These are phyloP conservation scores for Colletotrichum trifolii DNA, from an alignment of 2,329 filamentous ascomycete genomes.

Conservation along the genomic window DNA sequence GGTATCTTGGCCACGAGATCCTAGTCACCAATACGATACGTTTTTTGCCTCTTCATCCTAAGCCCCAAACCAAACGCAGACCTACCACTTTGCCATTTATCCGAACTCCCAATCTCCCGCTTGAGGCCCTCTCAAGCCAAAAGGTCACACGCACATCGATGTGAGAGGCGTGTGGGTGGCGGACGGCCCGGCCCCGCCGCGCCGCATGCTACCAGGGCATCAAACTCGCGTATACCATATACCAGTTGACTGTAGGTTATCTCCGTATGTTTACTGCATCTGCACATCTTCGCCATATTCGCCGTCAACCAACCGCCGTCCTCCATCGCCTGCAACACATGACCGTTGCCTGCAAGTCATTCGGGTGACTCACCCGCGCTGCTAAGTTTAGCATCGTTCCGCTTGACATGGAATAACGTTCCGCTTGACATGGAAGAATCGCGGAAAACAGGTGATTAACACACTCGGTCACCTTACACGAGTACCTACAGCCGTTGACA, in stretches of 20 bases:
- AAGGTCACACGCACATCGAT: no score
- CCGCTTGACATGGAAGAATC: no score
- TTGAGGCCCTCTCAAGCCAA: background rate
- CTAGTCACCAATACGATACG: background rate
- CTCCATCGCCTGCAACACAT: background rate
- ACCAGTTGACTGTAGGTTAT: no score
- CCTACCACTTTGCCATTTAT: background rate
- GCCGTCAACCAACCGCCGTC: no score
- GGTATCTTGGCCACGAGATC: conserved; percentile 4
- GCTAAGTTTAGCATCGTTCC: background rate
- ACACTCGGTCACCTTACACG: no score
- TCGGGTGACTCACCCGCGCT: background rate
- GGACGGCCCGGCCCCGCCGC: conserved; percentile 17
- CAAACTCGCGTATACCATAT: no score
- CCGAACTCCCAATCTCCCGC: background rate
- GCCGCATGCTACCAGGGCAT: background rate
- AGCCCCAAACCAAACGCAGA: background rate
- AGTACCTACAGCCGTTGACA: no score
- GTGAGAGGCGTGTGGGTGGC: background rate
- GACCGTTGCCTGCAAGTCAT: background rate
- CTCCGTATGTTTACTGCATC: no score
- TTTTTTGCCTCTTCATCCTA: background rate
- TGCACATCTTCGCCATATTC: no score
- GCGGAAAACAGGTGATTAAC: no score
- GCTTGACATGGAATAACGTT: no score